These are phyloP conservation scores for Polychytrium aggregatum DNA, from an alignment of 192 early-diverging fungal genomes.

Conservation along the genomic window DNA sequence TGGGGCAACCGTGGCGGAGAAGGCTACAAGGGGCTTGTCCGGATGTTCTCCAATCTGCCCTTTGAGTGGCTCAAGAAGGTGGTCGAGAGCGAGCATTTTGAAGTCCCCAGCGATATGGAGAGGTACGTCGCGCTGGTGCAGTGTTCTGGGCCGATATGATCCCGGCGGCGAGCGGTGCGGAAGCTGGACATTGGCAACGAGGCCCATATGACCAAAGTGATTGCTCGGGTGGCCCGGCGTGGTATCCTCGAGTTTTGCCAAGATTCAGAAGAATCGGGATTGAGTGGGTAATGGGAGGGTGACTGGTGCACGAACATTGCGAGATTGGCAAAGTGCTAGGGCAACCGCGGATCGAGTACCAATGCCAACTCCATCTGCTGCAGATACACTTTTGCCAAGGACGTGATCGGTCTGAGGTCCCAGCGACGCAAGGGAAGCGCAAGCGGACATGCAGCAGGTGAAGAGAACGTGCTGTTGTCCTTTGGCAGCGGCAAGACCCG, in stretches of 20 bases:
- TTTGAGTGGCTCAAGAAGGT: conserved; percentile 55
- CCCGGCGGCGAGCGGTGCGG: too few relatives aligned
- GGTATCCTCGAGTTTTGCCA: neutral
- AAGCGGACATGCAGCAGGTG: conserved; percentile 22
- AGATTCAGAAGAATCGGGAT: too few relatives aligned
- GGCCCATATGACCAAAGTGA: too few relatives aligned
- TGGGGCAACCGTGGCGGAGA: conserved; percentile 40
- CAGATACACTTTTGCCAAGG: conserved; percentile 46
- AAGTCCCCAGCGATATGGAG: conserved; percentile 46
- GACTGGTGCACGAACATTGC: too few relatives aligned
- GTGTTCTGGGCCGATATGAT: neutral
- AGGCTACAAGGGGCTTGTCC: conserved; percentile 35
- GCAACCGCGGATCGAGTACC: too few relatives aligned
- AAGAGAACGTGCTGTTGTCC: conserved; percentile 48
- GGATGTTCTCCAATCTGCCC: conserved; percentile 38
- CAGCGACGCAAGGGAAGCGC: conserved; percentile 4
- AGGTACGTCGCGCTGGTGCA: conserved; percentile 20
- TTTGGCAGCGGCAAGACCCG: conserved; percentile 35
- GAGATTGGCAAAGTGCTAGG: too few relatives aligned
- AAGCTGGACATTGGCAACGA: too few relatives aligned
- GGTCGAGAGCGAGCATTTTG: conserved; percentile 39
- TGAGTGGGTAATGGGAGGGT: too few relatives aligned
- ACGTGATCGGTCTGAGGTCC: conserved; percentile 31
- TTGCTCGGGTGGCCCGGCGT: too few relatives aligned
- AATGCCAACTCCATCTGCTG: too few relatives aligned